Evolutionary conservation across 768 basidiomycete species (phyloP).

Genomic region (Clitopilus hobsonii): DNA sequence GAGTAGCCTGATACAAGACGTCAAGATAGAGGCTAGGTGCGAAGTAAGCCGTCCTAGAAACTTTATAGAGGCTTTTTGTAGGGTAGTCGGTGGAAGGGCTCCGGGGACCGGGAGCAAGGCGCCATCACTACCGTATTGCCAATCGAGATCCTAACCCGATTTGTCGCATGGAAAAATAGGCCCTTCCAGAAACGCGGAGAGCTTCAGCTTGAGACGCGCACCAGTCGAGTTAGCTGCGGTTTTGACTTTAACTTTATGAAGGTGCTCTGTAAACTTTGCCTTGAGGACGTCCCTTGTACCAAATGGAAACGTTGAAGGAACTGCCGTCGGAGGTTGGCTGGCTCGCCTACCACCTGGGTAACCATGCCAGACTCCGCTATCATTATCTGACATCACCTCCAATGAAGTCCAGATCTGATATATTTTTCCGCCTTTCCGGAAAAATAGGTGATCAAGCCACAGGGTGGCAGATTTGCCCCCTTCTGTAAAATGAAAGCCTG

Average conservation of each 20-base stretch:
- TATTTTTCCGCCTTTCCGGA: not conserved
- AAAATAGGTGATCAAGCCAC: not conserved
- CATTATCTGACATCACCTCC: not conserved
- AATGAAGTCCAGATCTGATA: not conserved
- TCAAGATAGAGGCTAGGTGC: not conserved
- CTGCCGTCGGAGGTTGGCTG: too few species aligned
- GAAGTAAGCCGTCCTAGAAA: not conserved
- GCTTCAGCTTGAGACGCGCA: not conserved
- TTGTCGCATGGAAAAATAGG: not conserved
- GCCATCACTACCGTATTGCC: not conserved
- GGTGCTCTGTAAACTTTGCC: not conserved
- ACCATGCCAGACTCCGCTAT: not conserved
- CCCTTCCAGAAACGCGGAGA: not conserved
- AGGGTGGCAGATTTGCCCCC: not conserved
- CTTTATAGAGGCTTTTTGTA: not conserved
- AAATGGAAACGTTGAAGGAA: not conserved
- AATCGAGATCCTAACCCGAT: constrained; percentile 2
- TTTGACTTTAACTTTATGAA: not conserved
- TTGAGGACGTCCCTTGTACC: not conserved
- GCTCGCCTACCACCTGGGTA: not conserved
- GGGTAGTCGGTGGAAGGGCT: not conserved
- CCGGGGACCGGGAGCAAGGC: constrained; percentile 1
- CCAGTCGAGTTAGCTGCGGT: not conserved
- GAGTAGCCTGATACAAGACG: not conserved
- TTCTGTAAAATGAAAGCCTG: not conserved